Base-by-base conservation (phyloP, 2,329 filamentous ascomycete genomes). In the Fusarium agapanthi region DNA sequence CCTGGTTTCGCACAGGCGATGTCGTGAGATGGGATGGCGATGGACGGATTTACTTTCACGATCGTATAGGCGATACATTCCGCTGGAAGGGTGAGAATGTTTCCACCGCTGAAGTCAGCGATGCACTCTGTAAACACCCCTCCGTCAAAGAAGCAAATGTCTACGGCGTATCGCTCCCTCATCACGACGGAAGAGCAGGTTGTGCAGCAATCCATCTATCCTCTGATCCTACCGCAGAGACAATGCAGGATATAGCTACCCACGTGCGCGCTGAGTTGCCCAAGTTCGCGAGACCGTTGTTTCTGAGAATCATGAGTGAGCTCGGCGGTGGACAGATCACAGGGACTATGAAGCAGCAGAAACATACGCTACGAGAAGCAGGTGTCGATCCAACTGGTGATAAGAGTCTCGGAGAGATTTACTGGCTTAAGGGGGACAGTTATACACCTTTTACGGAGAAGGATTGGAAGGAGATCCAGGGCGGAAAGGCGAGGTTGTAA, bases 321-420 rank as follows among this genome's bases (percentile, higher is more conserved):
- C 82, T 87, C 50, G 82, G 84, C 7, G 86, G 89, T 45, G 81
- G 83, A 73, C 89, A 92, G 76, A 86, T 89, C 3, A 97, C 95
- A 9, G 94, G 94, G 1, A 97, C 94, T 53, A 93, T 94, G 77
- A 97, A 97, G 86, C 93, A 97, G 83, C 92, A 95, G 82, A 97
- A 97, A 82, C 89, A 92, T 71, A 82, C 84, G 0, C 80, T 97
- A 71, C 86, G 93, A n/a, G 85, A 86, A 5, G 88, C 95, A 70
- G 94, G 95, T 2, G 93, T 95, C 1, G 88, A 93, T 76, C 92
- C 92, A 13, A 59, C 68, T 3, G 62, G 59, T 16, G 67, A 67
- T 3, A 88, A 88, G 75, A 83, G 87, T 3, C 80, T 75, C 7
- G 88, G 89, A 30, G 79, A 82, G 41, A 40, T 92, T 50, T 92